Percentiles rank a stretch among this genome's conserved stretches.
phyloP scores from a whole-genome alignment of 169 alveolate species.

The Eimeria acervulina region DNA sequence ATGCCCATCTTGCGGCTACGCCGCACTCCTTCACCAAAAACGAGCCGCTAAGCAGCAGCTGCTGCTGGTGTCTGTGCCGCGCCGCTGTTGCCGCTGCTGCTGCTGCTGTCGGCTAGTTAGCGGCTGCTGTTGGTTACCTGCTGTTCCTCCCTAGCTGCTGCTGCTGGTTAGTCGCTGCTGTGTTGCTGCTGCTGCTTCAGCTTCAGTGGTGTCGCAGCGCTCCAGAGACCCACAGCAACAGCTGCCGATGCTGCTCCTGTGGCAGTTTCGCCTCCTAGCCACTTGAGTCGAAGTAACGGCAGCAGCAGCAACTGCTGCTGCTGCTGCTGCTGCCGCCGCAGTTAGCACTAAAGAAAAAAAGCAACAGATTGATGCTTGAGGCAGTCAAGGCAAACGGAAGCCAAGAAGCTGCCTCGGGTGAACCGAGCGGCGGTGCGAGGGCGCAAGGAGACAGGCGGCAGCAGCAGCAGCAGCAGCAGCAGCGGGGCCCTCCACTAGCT shows the following conservation, averaged over 20 bases:
- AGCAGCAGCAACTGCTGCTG: neutral
- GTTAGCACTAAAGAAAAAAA: neutral
- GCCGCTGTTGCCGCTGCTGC: neutral
- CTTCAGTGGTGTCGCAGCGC: neutral
- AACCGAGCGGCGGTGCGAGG: constrained; percentile 1
- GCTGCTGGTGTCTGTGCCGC: neutral
- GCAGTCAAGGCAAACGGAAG: neutral
- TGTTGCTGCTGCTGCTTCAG: neutral
- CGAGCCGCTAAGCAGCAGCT: neutral
- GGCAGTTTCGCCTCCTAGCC: neutral
- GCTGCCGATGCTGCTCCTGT: neutral
- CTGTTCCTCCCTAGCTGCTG: neutral
- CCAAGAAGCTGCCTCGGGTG: neutral
- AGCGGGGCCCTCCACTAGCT: neutral
- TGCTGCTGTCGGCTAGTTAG: neutral
- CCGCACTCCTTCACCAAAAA: constrained; percentile 10
- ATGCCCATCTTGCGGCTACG: constrained; percentile 8
- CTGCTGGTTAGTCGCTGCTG: neutral
- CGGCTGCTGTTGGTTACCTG: neutral
- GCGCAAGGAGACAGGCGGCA: constrained; percentile 37
- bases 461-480: constrained; percentile 14
- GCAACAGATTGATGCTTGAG: neutral
- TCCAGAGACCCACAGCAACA: neutral
- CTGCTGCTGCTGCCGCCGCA: neutral
- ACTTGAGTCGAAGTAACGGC: neutral